Evolutionary conservation across 352 stramenopile genomes (phyloP), one percentile per base, ranked within the genome.

Genomic region (Globisporangium okanoganense): DNA sequence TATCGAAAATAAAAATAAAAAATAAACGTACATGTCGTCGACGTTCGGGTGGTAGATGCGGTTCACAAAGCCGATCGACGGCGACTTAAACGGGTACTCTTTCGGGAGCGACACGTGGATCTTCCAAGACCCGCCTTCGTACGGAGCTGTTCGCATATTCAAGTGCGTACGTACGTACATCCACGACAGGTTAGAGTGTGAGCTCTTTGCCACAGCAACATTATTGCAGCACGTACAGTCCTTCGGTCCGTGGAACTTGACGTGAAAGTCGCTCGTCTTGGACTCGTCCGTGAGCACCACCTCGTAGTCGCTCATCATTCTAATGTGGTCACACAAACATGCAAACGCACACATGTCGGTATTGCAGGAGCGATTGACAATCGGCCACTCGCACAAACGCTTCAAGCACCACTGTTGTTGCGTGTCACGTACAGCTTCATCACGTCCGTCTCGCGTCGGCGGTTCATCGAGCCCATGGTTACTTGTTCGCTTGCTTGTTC

Each of bases 31-130:
- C 89, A 92, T 96, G 70, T 97, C 90, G 61, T 98, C 92, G 56
- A 98, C 92, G 56, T 98, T 98, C 22, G 92, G 92, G 57, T 98
- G 92, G 68, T 95, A 98, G 57, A 98, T 96, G 63, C 88, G 82
- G 76, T 97, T 98, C 40, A 88, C 66, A 67, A 98, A 98, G 58
- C 92, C 92, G 40, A 98, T 97, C 20, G 91, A 97, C 0, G 92
- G 92, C 29, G 86, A 96, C 69, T 96, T 97, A 78, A 96, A 98
- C 38, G 92, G 92, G 59, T 97, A 98, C 41, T 97, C 92, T 40
- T 90, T 95, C 1, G 91, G 92, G 41, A 98, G 65, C 55, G 86
- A 93, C 54, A 98, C 92, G 61, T 97, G 91, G 43, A 98, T 91
- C 72, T 97, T 96, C 92, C 92, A 98, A 40, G 87, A 74, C 4